These are phyloP conservation scores for Pichia sp. DNA, from an alignment of 1,139 yeast genomes.

Conservation along the genomic window DNA sequence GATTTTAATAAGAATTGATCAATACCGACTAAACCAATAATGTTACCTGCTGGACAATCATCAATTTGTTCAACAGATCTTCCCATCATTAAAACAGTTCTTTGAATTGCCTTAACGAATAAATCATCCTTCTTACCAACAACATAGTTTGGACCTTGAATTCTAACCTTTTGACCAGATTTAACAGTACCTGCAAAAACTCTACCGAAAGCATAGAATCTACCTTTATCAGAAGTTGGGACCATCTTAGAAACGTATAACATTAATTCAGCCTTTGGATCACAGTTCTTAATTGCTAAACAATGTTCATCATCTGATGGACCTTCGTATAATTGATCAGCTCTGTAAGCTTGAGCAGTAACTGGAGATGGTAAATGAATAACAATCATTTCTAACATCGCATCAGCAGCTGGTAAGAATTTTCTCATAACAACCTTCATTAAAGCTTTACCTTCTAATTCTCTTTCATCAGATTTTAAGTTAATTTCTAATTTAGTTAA, in stretches of 20 bases:
- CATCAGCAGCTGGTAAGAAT: constrained; percentile 99
- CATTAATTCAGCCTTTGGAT: constrained; percentile 97
- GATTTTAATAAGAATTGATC: constrained; percentile 99
- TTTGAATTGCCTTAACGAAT: constrained; percentile 95
- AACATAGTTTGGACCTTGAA: constrained; percentile 99
- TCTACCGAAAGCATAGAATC: constrained; percentile 99
- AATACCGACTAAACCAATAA: constrained; percentile 99
- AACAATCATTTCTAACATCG: constrained; percentile 97
- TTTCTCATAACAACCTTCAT: constrained; percentile 98
- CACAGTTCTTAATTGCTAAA: constrained; percentile 95
- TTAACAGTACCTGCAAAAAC: constrained; percentile 99
- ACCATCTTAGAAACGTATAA: constrained; percentile 99
- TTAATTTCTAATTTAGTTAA: constrained; percentile 86
- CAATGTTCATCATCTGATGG: constrained; percentile 92
- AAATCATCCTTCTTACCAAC: constrained; percentile 98
- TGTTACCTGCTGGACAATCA: constrained; percentile 99
- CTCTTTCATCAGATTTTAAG: constrained; percentile 93
- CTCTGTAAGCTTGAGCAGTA: constrained; percentile 98
- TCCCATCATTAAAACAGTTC: constrained; percentile 99
- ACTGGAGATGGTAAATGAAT: constrained; percentile 99
- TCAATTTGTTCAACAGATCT: constrained; percentile 96
- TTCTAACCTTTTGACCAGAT: constrained; percentile 99
- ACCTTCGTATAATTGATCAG: constrained; percentile 98
- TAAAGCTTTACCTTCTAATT: constrained; percentile 96
- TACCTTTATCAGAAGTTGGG: constrained; percentile 99